Evolutionary conservation across 768 basidiomycete species (phyloP).

Genomic region (Pisolithus orientalis): DNA sequence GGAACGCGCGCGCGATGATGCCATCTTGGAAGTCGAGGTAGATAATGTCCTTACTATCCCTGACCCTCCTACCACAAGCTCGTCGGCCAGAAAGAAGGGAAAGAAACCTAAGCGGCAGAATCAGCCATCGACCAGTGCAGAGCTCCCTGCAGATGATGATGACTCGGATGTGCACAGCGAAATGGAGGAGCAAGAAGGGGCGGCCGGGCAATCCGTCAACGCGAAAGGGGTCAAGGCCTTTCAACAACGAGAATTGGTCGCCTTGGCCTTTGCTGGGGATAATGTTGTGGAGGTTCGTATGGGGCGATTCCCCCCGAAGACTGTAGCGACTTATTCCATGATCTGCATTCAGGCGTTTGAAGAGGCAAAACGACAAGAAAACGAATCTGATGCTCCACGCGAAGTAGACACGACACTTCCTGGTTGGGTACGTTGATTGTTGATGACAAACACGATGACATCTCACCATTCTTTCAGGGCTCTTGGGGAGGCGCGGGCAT

Average conservation of each 20-base stretch:
- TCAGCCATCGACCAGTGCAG: neutral
- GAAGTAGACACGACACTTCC: constrained; percentile 87
- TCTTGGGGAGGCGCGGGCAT: constrained; percentile 85
- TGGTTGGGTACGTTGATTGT: constrained; percentile 72
- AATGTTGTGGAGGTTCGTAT: constrained; percentile 80
- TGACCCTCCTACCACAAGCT: neutral
- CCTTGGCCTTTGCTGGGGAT: constrained; percentile 94
- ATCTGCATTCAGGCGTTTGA: constrained; percentile 64
- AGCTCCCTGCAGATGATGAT: constrained; percentile 26
- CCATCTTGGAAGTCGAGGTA: constrained; percentile 65
- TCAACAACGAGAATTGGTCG: constrained; percentile 87
- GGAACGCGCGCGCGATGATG: constrained; percentile 65
- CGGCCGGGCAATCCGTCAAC: constrained; percentile 33
- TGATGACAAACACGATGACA: neutral
- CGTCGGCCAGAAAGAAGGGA: constrained; percentile 8
- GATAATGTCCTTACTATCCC: constrained; percentile 14
- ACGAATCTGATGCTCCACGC: constrained; percentile 80
- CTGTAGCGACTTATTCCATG: neutral
- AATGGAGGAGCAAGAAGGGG: constrained; percentile 61
- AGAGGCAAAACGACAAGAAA: constrained; percentile 74
- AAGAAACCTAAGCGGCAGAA: constrained; percentile 6
- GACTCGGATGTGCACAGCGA: constrained; percentile 60
- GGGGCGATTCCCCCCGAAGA: neutral
- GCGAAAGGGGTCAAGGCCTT: constrained; percentile 54
- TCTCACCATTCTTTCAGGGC: constrained; percentile 47